Evolutionary conservation across 345 rosid genomes (phyloP).

Genomic region (Arabidopsis arenosa): DNA sequence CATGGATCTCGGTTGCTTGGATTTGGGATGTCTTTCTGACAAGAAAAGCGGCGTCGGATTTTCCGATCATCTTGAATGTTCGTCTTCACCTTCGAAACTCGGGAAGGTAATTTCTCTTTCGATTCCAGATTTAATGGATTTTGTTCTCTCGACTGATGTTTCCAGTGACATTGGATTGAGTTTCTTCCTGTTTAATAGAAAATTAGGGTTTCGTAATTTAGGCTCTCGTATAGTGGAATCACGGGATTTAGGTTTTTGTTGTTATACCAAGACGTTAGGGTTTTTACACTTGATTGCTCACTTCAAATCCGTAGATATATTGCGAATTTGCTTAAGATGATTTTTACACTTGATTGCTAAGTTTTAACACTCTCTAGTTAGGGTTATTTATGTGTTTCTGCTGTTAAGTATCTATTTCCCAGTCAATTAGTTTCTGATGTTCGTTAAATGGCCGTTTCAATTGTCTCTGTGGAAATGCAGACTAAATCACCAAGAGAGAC

Average conservation of each 20-base stretch:
- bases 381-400: no score
- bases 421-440: no score
- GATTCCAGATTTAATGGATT: constrained; percentile 9
- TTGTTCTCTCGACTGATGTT: background rate
- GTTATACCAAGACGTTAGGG: constrained; percentile 5
- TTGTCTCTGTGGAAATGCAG: constrained; percentile 47
- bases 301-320: no score
- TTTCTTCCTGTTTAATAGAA: background rate
- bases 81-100: constrained; percentile 53
- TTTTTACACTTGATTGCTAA: no score
- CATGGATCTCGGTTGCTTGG: constrained; percentile 81
- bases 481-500: constrained; percentile 60
- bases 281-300: background rate
- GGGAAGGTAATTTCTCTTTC: constrained; percentile 51
- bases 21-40: constrained; percentile 62
- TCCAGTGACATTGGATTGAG: background rate
- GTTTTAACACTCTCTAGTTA: no score
- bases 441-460: no score
- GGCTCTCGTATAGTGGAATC: background rate
- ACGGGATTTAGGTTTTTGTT: constrained; percentile 9
- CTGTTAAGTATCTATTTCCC: no score
- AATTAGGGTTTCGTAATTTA: constrained; percentile 30
- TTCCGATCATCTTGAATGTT: constrained; percentile 37
- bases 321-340: no score
- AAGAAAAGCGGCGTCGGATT: constrained; percentile 46